Evolutionary conservation across 495 filamentous ascomycete genomes (phyloP), one percentile per base, ranked within the genome.

Genomic region (Penicillium maclennaniae): DNA sequence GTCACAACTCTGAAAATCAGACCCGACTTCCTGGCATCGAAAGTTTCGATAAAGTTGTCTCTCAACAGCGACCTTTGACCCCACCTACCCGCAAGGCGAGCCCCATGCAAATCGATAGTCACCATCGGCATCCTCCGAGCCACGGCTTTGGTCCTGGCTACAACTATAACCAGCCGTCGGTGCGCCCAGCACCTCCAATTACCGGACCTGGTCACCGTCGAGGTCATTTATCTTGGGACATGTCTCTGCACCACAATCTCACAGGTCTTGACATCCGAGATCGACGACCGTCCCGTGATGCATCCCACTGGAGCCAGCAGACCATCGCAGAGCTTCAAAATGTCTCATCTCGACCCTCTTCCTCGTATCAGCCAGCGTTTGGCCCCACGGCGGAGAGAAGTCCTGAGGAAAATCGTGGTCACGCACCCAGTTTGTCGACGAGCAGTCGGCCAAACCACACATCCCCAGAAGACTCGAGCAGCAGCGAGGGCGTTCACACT

Each of bases 21-120:
- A 71, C 86, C 17, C 83, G 89, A 25, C 72, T 96, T 21, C 91
- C 91, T 0, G 91, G 91, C 7, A 96, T 96, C 56, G 89, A 93
- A 62, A 92, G 88, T 34, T 95, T 96, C 55, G 90, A 92, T 63
- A 83, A 87, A 43, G 76, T 86, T 6, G 61, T 76, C 23, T 68
- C 68, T 5, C 82, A 82, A 6, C 72, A 78, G 27, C 79, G 81
- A 37, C 79, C 84, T 7, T 61, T 77, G 34, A 79, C 87, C 3
- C 86, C 89, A 6, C 79, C 84, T 3, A 75, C 80, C 8, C 82
- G 84, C 26, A 75, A 79, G 48, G 69, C 79, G 0, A 87, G 84
- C 47, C 86, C 87, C 1, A 88, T 89, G 86, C 76, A 84, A 58
- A 68, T 87, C 38, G 86, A 89, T 55, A 74, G 68, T 10, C 67